Conservation (phyloP, 73 alveolate genomes). For the Blepharisma japonicum region DNA sequence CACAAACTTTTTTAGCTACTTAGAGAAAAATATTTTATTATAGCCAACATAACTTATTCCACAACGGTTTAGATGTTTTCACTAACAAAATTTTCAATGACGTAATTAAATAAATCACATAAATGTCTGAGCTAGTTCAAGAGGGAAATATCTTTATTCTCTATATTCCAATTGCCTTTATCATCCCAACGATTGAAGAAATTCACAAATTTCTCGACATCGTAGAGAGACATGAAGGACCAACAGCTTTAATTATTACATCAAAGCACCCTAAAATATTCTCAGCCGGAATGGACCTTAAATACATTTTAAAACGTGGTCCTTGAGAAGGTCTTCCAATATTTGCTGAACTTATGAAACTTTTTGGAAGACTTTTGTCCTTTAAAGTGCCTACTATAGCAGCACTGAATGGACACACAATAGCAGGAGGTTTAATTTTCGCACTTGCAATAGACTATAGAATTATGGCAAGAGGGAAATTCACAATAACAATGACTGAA, state of each 20-base stretch:
- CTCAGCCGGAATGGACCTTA: constrained; percentile 42
- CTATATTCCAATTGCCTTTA: constrained; percentile 31
- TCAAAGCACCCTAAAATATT: constrained; percentile 39
- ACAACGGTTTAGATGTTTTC: no score
- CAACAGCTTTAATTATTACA: constrained; percentile 40
- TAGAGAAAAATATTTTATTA: no score
- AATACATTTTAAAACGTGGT: constrained; percentile 13
- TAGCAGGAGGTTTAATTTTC: constrained; percentile 61
- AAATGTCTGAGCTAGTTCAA: not conserved
- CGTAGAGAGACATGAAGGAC: constrained; percentile 45
- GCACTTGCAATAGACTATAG: constrained; percentile 59
- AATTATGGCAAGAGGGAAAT: constrained; percentile 49
- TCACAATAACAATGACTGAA: constrained; percentile 51
- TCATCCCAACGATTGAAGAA: constrained; percentile 24
- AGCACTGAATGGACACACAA: constrained; percentile 57
- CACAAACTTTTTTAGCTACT: no score
- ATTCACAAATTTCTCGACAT: constrained; percentile 17
- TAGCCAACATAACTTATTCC: no score
- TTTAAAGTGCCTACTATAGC: constrained; percentile 56
- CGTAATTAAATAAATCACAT: no score
- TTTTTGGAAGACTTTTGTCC: constrained; percentile 42
- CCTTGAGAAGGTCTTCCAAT: not conserved
- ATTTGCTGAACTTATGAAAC: not conserved
- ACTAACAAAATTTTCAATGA: no score
- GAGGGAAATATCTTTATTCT: not conserved